phyloP scores from a whole-genome alignment of 2,329 filamentous ascomycete species.

The Fusarium abutilonis region DNA sequence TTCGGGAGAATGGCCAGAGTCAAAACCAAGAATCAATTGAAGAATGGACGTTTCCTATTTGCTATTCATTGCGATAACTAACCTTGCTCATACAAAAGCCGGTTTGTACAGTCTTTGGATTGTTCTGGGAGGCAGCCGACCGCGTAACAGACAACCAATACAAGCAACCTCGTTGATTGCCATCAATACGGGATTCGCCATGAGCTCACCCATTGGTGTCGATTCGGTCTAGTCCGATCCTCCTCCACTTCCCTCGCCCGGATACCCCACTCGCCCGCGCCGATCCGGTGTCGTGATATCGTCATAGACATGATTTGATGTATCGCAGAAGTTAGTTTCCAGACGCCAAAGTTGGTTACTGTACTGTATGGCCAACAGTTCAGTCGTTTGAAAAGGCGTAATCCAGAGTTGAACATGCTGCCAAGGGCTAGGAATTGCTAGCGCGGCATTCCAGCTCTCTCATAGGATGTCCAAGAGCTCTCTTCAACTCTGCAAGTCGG shows the following conservation, averaged over 20 bases:
- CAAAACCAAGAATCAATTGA: conserved; percentile 19
- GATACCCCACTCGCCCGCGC: conserved; percentile 26
- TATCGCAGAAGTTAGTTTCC: conserved; percentile 15
- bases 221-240: conserved; percentile 2
- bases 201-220: conserved; percentile 10
- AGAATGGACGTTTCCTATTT: conserved; percentile 13
- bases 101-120: conserved; percentile 17
- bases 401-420: conserved; percentile 22
- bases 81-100: conserved; percentile 23
- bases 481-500: conserved; percentile 8
- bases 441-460: conserved; percentile 26
- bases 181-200: conserved; percentile 14
- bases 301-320: conserved; percentile 34
- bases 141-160: conserved; percentile 36
- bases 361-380: conserved; percentile 13
- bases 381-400: conserved; percentile 7
- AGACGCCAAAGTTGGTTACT: not conserved
- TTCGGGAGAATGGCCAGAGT: conserved; percentile 2
- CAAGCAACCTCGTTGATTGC: conserved; percentile 10
- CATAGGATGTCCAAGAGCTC: conserved; percentile 14
- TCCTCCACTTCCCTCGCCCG: conserved; percentile 9
- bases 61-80: conserved; percentile 17
- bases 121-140: conserved; percentile 12
- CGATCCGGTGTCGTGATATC: conserved; percentile 31
- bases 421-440: conserved; percentile 32